Evolutionary conservation across 1,284 basidiomycete species (phyloP), one percentile per base, ranked within the genome.

Genomic region (Mycena sp.): DNA sequence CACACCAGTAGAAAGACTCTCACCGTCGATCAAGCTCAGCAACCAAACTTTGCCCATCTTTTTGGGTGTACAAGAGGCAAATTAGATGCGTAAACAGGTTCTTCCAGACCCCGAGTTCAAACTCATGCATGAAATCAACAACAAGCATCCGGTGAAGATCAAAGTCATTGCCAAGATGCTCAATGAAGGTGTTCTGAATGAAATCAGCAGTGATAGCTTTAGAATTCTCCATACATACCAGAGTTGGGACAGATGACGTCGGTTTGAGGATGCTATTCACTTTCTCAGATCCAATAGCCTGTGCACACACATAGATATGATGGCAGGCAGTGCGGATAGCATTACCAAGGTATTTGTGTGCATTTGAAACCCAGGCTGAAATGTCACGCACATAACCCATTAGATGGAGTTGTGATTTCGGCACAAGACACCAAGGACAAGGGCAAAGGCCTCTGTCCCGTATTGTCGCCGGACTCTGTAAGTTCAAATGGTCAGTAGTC

Each of bases 101-200:
- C 43, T 58, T 54, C 59, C 62, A 66, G 9, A 66, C 60, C 10
- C 64, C 64, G 3, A 66, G n/a, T 25, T 66, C 60, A 23, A 56
- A 66, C 41, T 73, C 71, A 52, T 74, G 72, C 67, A 74, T 67
- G 37, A 73, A 58, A 58, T 74, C 72, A 3, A 72, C 67, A 1
- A 70, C 69, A n/a, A 74, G 63, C 58, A 72, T 65, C 6, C 37
- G 40, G 54, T 63, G 70, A 1, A 65, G 48, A 57, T 70, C 52
- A 48, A 71, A 67, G 16, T 61, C 64, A 16, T 35, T 25, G 10
- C 45, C 58, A 6, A 71, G 59, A 6, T 48, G 54, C 17, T 67
- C 58, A 2, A 67, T 64, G 56, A 74, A 74, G 6, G 71, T 67
- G 48, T 74, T 74, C 72, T 74, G 29, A 46, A 9, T 23, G 21